A percentile compares a stretch with the other conserved stretches of the same genome.
Conservation (phyloP, 208 protist species). For the Leishmania turanica region DNA sequence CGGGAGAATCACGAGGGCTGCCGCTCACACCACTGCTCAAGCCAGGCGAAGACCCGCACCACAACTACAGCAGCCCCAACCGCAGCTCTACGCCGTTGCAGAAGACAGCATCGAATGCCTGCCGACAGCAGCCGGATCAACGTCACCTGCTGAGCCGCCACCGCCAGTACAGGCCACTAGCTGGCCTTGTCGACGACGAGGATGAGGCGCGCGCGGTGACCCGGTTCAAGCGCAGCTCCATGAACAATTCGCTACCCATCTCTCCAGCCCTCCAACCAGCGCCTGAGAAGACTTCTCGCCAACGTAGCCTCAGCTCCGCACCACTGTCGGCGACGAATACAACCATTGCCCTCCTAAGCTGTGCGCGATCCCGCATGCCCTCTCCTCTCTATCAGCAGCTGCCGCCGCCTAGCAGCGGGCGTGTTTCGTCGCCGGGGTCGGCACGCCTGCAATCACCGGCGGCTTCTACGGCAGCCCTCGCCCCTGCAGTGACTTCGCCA, state of each 20-base stretch:
- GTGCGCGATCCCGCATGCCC: background rate
- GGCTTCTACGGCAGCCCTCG: background rate
- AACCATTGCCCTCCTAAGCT: background rate
- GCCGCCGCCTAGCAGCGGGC: background rate
- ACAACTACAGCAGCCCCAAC: background rate
- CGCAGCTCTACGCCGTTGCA: background rate
- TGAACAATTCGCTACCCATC: conserved; percentile 10
- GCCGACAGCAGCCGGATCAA: background rate
- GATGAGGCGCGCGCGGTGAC: background rate
- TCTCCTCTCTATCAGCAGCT: conserved; percentile 4
- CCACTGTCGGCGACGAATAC: background rate
- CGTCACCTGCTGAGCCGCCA: background rate
- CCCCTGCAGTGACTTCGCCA: background rate
- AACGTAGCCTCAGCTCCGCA: background rate
- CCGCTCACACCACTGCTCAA: too few species aligned
- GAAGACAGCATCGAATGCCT: background rate
- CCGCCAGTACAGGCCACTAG: background rate
- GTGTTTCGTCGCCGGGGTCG: conserved; percentile 3
- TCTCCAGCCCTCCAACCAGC: background rate
- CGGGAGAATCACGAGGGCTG: background rate
- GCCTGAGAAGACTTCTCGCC: background rate
- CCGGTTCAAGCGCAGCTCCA: conserved; percentile 2
- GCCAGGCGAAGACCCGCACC: background rate
- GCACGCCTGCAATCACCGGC: background rate
- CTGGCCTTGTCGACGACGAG: conserved; percentile 1